Base-by-base conservation (phyloP, 2,329 filamentous ascomycete species). In the Paraphaeosphaeria minitans region DNA sequence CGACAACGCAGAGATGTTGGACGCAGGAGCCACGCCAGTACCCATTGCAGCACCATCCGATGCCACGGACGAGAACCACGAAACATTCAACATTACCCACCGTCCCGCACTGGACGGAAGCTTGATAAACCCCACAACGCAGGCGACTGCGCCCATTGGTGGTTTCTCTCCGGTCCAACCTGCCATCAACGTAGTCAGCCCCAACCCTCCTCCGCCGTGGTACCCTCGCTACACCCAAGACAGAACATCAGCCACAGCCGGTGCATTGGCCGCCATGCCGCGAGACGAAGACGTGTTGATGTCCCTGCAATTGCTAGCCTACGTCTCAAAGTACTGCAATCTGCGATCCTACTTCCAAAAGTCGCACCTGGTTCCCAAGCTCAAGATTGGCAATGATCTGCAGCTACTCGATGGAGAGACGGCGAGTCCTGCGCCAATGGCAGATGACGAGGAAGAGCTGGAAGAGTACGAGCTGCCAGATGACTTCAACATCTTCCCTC, bases 291-390 rank as follows among this genome's bases (percentile, higher is more conserved):
- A 99, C 71, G 95, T 99, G 2, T 83, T 99, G 63, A 97, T 99
- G 94, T 97, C 95, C 6, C 84, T 99, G 39, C 95, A 99, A 78
- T 86, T 99, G 21, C 85, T 99, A 47, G 95, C 95, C 16, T 99
- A 99, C 75, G 94, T 99, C 57, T 97, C 93, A 24, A 99, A 99
- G 78, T 99, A 99, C 79, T 98, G 95, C 83, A 96, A 96, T 69
- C 85, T 99, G 31, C 88, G 95, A 19, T 89, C 92, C 4, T 99
- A 97, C 77, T 99, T 99, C 76, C 95, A 99, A 74, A 86, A 90
- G 75, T 96, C 93, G 41, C 95, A 99, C 71, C 83, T 98, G 12
- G 95, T 99, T 4, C 95, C 95, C 0, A 90, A 89, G 63, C 87
- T 99, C 52, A 93, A 93, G 76, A 94, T 99, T 66, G 91, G 92